A percentile compares a stretch with the other conserved stretches of the same genome.
phyloP scores from a whole-genome alignment of 2,329 filamentous ascomycete species.

The Fusarium kyushuense region DNA sequence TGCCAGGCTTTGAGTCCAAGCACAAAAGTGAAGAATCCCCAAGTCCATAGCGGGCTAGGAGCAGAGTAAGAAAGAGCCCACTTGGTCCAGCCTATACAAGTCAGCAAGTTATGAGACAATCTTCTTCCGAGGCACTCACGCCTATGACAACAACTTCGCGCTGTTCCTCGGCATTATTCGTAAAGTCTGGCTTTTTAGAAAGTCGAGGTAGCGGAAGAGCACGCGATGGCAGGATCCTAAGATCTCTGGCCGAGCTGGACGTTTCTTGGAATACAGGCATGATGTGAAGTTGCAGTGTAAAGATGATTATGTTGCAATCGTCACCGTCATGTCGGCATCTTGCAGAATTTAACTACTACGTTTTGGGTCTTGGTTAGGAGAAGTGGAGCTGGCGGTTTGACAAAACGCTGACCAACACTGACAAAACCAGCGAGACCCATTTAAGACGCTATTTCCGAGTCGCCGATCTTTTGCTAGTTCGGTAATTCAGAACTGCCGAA shows the following conservation, averaged over 20 bases:
- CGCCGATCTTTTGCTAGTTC: conserved; percentile 4
- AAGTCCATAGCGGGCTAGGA: conserved; percentile 16
- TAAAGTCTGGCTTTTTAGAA: neutral
- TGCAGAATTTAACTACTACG: neutral
- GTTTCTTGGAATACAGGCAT: conserved; percentile 31
- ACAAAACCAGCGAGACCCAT: neutral
- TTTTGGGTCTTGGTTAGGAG: neutral
- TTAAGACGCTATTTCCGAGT: conserved; percentile 5
- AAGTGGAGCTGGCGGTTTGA: neutral
- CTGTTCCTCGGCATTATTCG: neutral
- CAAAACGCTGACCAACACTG: conserved; percentile 13
- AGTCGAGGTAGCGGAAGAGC: conserved; percentile 9
- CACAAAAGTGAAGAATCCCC: conserved; percentile 6
- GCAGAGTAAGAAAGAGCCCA: conserved; percentile 11
- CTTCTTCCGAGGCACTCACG: rapidly evolving
- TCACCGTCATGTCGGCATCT: neutral
- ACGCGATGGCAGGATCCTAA: conserved; percentile 15
- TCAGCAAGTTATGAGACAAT: neutral
- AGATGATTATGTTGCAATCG: neutral
- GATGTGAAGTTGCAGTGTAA: neutral
- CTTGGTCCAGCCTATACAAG: conserved; percentile 3
- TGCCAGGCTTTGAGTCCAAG: conserved; percentile 15
- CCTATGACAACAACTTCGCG: conserved; percentile 18
- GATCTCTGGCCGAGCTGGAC: conserved; percentile 4
- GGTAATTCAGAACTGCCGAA: conserved; percentile 6